These are phyloP conservation scores for Hyphodiscus sp. DNA, from an alignment of 2,329 filamentous ascomycete genomes.

Conservation along the genomic window DNA sequence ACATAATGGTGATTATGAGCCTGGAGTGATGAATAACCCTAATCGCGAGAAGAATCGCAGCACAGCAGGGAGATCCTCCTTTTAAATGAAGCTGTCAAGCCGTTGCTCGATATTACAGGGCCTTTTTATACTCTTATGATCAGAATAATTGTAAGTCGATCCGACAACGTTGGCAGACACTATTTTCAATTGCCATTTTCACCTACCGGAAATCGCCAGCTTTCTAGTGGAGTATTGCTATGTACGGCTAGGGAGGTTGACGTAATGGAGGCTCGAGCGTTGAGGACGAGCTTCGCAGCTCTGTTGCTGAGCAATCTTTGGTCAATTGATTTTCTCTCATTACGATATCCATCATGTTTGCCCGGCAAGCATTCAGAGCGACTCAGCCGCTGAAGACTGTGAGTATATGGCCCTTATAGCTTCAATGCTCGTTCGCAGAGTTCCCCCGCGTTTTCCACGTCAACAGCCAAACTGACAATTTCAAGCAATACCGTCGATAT, in stretches of 20 bases:
- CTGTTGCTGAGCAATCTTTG: neutral
- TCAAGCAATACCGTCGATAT: slow-evolving; percentile 62
- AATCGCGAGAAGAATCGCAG: too few species aligned
- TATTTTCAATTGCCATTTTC: too few species aligned
- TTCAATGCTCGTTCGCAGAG: neutral
- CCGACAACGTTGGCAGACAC: too few species aligned
- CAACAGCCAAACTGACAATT: slow-evolving; percentile 7
- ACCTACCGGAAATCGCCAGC: too few species aligned
- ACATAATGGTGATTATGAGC: too few species aligned
- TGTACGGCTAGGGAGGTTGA: too few species aligned
- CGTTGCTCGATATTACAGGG: too few species aligned
- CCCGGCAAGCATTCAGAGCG: slow-evolving; percentile 57
- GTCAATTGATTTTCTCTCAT: neutral
- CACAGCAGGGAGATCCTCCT: too few species aligned
- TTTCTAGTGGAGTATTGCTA: neutral
- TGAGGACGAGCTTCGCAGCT: neutral
- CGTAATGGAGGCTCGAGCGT: neutral
- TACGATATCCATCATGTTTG: slow-evolving; percentile 48
- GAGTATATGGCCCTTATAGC: slow-evolving; percentile 27
- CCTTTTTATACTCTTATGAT: too few species aligned
- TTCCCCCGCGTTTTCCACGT: slow-evolving; percentile 1
- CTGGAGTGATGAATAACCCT: too few species aligned
- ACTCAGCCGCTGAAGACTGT: slow-evolving; percentile 62
- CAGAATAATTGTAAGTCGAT: too few species aligned
- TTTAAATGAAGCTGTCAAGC: too few species aligned